These are phyloP conservation scores for Leccinum truebloodii DNA, from an alignment of 768 basidiomycete species.

Conservation along the genomic window DNA sequence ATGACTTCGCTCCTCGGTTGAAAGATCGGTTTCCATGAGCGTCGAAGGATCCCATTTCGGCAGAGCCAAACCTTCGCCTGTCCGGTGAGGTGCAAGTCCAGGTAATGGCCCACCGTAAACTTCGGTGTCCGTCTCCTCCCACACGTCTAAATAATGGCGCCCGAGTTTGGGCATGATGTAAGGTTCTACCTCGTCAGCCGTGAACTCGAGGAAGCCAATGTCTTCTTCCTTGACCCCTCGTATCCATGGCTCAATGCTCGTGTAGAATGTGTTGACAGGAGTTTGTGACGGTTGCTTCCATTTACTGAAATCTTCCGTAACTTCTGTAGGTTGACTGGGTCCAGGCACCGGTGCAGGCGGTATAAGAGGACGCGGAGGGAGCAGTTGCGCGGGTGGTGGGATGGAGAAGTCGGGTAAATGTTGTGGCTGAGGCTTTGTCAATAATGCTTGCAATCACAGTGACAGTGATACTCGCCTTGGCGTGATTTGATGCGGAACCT, in stretches of 20 bases:
- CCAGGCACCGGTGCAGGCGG: slow-evolving; percentile 67
- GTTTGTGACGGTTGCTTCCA: slow-evolving; percentile 74
- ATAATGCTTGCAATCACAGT: not conserved
- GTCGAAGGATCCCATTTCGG: slow-evolving; percentile 86
- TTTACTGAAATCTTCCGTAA: slow-evolving; percentile 88
- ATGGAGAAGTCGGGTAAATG: slow-evolving; percentile 63
- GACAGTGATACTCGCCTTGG: slow-evolving; percentile 46
- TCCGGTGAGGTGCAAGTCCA: slow-evolving; percentile 40
- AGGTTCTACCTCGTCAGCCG: slow-evolving; percentile 87
- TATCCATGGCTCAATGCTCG: slow-evolving; percentile 87
- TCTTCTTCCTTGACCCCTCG: slow-evolving; percentile 93
- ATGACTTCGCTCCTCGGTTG: slow-evolving; percentile 76
- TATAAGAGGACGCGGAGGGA: slow-evolving; percentile 63
- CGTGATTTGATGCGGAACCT: slow-evolving; percentile 41
- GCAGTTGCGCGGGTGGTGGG: slow-evolving; percentile 49
- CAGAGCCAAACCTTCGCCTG: slow-evolving; percentile 37
- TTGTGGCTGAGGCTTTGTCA: slow-evolving; percentile 27
- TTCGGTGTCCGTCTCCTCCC: slow-evolving; percentile 88
- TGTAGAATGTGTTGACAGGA: slow-evolving; percentile 76
- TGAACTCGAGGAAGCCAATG: slow-evolving; percentile 87
- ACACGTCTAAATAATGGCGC: slow-evolving; percentile 82
- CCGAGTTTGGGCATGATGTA: slow-evolving; percentile 86
- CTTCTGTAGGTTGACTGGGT: slow-evolving; percentile 82
- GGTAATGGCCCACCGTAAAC: slow-evolving; percentile 45
- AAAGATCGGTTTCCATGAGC: slow-evolving; percentile 67